A percentile compares a stretch with the other conserved stretches of the same genome.
These are phyloP conservation scores for Emericellopsis terricola DNA, from an alignment of 495 filamentous ascomycete genomes.

Conservation along the genomic window DNA sequence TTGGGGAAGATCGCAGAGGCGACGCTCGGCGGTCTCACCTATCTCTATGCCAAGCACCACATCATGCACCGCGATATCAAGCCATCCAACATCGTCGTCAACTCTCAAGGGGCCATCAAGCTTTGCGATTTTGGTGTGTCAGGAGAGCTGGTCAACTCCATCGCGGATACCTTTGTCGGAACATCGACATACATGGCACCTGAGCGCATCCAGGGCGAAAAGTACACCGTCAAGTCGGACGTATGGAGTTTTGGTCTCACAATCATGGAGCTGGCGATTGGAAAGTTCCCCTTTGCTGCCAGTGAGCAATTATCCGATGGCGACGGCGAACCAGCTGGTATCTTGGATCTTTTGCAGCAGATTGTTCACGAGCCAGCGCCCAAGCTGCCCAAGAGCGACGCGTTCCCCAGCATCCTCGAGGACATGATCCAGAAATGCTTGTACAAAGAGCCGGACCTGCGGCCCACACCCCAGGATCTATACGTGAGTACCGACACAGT, in stretches of 20 bases:
- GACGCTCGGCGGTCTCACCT: constrained; percentile 82
- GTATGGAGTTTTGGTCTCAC: constrained; percentile 97
- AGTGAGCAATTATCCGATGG: constrained; percentile 46
- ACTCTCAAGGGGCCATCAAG: constrained; percentile 86
- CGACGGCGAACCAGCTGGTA: constrained; percentile 72
- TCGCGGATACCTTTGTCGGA: constrained; percentile 94
- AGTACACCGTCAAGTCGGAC: constrained; percentile 95
- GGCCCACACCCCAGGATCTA: constrained; percentile 83
- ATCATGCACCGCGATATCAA: constrained; percentile 99
- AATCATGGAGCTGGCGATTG: constrained; percentile 93
- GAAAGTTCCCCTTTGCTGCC: constrained; percentile 82
- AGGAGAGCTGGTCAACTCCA: constrained; percentile 87
- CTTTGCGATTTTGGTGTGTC: constrained; percentile 97
- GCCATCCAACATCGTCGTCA: constrained; percentile 90
- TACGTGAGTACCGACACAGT: constrained; percentile 38
- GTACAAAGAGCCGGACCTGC: constrained; percentile 66
- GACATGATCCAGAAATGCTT: constrained; percentile 95
- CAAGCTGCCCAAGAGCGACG: constrained; percentile 85
- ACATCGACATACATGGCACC: constrained; percentile 99
- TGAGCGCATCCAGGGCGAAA: constrained; percentile 88
- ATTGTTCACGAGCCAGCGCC: constrained; percentile 95
- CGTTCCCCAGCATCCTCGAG: constrained; percentile 85
- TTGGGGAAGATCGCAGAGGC: constrained; percentile 98
- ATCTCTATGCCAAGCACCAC: constrained; percentile 82
- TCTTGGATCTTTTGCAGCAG: constrained; percentile 87